Evolutionary conservation across 176 grass and related monocot species (phyloP).

Genomic region (Pharus latifolius): DNA sequence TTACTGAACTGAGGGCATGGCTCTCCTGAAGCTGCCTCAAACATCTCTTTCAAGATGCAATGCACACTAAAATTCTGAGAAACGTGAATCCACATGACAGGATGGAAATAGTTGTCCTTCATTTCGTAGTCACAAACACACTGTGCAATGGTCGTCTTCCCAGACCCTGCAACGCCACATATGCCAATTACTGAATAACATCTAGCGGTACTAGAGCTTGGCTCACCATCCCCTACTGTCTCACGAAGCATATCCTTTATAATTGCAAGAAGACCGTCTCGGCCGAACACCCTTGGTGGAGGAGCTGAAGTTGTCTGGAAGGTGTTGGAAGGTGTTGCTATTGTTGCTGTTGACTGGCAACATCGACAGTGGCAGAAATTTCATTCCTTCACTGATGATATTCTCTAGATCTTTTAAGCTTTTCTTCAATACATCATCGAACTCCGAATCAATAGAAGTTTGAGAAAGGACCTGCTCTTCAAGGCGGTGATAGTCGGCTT

Average conservation of each 20-base stretch:
- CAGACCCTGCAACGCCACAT: conserved; percentile 14
- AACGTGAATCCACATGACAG: conserved; percentile 19
- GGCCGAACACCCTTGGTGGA: background rate
- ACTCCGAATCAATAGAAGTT: too few species aligned
- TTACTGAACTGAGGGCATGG: background rate
- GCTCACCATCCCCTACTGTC: background rate
- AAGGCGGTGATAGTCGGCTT: too few species aligned
- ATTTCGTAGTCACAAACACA: conserved; percentile 1
- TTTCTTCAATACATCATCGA: too few species aligned
- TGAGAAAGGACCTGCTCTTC: too few species aligned
- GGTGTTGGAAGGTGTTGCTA: background rate
- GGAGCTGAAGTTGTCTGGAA: background rate
- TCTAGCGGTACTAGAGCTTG: background rate
- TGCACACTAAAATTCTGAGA: background rate
- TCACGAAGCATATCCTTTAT: conserved; percentile 11
- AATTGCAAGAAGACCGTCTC: background rate
- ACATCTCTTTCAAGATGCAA: conserved; percentile 1
- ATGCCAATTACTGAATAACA: conserved; percentile 26
- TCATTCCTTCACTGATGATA: background rate
- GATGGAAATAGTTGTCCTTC: background rate
- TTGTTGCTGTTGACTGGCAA: background rate
- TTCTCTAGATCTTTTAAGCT: conserved; percentile 10
- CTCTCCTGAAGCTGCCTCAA: background rate
- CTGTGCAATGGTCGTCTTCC: conserved; percentile 41
- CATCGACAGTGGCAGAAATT: background rate